phyloP scores from a whole-genome alignment of 352 stramenopile genomes.

The Sclerospora graminicola region DNA sequence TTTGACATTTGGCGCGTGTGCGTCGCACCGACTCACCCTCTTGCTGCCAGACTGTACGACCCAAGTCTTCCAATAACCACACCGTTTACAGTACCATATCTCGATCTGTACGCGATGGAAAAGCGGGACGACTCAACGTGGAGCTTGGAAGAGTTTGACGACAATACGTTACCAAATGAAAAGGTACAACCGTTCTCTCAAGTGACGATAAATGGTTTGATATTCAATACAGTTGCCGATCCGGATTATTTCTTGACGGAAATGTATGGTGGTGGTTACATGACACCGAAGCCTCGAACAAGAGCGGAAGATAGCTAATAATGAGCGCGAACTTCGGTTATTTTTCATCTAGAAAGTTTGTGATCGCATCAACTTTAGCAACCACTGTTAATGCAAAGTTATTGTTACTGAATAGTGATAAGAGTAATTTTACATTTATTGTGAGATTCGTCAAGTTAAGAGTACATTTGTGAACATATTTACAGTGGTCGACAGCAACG shows the following conservation, averaged over 20 bases:
- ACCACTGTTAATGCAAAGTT: too few relatives aligned
- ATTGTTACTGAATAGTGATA: too few relatives aligned
- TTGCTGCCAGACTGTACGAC: conserved; percentile 28
- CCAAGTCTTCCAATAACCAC: conserved; percentile 3
- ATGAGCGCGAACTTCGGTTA: too few relatives aligned
- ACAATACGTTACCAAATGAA: conserved; percentile 5
- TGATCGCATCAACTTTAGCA: too few relatives aligned
- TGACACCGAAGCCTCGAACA: conserved; percentile 18
- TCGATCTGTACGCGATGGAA: conserved; percentile 28
- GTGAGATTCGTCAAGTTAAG: too few relatives aligned
- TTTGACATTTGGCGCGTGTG: conserved; percentile 30
- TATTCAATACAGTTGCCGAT: conserved; percentile 27
- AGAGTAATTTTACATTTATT: too few relatives aligned
- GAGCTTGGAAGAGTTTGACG: conserved; percentile 13
- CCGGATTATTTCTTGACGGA: conserved; percentile 22
- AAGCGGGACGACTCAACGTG: conserved; percentile 4
- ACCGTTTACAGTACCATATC: conserved; percentile 19
- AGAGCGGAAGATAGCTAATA: too few relatives aligned
- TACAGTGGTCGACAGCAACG: too few relatives aligned
- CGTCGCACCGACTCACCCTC: conserved; percentile 16
- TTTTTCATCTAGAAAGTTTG: too few relatives aligned
- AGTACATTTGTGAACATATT: too few relatives aligned
- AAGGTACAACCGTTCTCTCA: conserved; percentile 19
- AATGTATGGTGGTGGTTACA: conserved; percentile 28
- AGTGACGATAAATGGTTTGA: conserved; percentile 22